Evolutionary conservation across 1,284 basidiomycete genomes (phyloP), one percentile per base, ranked within the genome.

Genomic region (Ceratobasidium sp.): DNA sequence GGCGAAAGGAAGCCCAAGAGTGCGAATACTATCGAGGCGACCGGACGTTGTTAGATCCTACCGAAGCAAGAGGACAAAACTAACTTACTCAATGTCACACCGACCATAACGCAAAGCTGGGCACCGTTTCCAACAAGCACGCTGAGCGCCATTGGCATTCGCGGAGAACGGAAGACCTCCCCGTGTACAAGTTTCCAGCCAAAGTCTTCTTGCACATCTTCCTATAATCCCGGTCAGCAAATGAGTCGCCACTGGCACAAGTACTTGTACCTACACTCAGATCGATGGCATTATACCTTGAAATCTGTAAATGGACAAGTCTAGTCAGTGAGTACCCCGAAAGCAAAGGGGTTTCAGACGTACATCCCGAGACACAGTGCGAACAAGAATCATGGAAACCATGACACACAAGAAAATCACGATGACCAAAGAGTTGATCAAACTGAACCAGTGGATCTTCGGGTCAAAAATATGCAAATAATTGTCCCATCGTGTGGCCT

Each of bases 121-220:
- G 89, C 83, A 21, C 96, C 96, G 73, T 95, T 97, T 8, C 96
- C 96, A 27, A 92, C 87, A 78, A 94, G 84, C 52, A 96, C 85
- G 1, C 93, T 88, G 5, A 99, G 81, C 11, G 91, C 75, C 84
- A 95, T 87, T 0, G 92, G 86, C 69, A 89, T 84, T 54, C 81
- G 78, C 0, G 96, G 96, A 2, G 90, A 82, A 30, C 96, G 87
- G 83, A 98, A 98, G 14, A 99, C 93, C 78, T 99, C 96, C 30
- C 93, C 95, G 74, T 98, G 95, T 9, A 98, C 87, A 19, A 96
- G 84, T 76, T 98, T 98, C 96, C 96, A 99, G 2, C 96, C 96
- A 83, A 91, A 98, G 75, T 99, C 96, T 79, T 98, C 95, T 79
- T 97, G 95, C 0, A 98, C 91, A 74, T 98, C 95, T 77, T 98